phyloP scores from a whole-genome alignment of 2,329 filamentous ascomycete species.

The Ilyonectria mors-panacis region DNA sequence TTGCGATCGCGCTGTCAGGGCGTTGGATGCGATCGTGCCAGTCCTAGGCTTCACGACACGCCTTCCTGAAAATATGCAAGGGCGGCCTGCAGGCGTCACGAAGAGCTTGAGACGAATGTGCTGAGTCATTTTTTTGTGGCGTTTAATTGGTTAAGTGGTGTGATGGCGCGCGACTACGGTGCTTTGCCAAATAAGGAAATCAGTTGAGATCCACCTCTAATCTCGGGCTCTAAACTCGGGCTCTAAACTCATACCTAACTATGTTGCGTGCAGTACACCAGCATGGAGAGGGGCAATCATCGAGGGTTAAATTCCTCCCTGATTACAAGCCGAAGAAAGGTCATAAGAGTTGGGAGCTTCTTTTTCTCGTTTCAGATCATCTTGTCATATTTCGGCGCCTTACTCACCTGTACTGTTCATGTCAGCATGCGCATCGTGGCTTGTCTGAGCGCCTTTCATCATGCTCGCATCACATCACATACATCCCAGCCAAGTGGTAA shows the following conservation, averaged over 20 bases:
- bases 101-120: slow-evolving; percentile 31
- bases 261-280: too few relatives aligned
- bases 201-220: background rate
- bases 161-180: background rate
- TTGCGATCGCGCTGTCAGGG: slow-evolving; percentile 35
- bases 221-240: background rate
- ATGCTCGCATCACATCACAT: too few relatives aligned
- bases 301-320: too few relatives aligned
- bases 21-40: slow-evolving; percentile 39
- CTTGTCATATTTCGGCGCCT: too few relatives aligned
- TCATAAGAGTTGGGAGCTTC: too few relatives aligned
- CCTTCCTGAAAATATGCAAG: slow-evolving; percentile 50
- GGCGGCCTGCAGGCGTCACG: slow-evolving; percentile 25
- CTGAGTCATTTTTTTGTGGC: slow-evolving; percentile 38
- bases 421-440: too few relatives aligned
- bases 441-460: too few relatives aligned
- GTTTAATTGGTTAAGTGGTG: slow-evolving; percentile 34
- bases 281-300: too few relatives aligned
- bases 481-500: too few relatives aligned
- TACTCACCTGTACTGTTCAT: background rate
- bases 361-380: too few relatives aligned
- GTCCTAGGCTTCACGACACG: slow-evolving; percentile 42
- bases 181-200: slow-evolving; percentile 6
- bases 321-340: too few relatives aligned
- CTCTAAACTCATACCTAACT: background rate